These are phyloP conservation scores for Claviceps sorghi DNA, from an alignment of 2,329 filamentous ascomycete species.

Conservation along the genomic window DNA sequence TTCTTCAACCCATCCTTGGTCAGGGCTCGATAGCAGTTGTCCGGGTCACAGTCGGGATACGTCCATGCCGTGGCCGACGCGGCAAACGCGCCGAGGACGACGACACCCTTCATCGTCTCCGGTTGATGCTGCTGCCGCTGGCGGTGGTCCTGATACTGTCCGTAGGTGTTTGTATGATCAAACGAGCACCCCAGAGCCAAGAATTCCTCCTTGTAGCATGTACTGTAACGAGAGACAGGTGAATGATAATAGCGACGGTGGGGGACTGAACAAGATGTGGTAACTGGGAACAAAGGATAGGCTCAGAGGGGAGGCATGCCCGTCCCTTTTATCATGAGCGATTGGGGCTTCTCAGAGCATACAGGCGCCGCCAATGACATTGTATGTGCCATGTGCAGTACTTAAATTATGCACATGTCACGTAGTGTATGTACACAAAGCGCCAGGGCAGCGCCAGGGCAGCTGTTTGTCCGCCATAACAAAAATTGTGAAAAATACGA, in stretches of 20 bases:
- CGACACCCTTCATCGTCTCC: slow-evolving; percentile 19
- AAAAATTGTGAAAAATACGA: slow-evolving; percentile 7
- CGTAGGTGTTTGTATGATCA: background rate
- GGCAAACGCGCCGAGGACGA: slow-evolving; percentile 19
- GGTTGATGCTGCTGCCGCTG: background rate
- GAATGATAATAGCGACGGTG: background rate
- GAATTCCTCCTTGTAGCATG: background rate
- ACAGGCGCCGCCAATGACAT: background rate
- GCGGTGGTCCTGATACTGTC: slow-evolving; percentile 8
- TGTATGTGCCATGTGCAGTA: background rate
- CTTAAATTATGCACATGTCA: background rate
- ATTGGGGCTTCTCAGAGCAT: background rate
- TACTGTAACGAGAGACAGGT: slow-evolving; percentile 4
- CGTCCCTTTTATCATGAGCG: slow-evolving; percentile 1
- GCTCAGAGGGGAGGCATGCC: background rate
- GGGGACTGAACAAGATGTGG: background rate
- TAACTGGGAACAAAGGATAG: background rate
- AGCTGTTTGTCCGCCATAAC: background rate
- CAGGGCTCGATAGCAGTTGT: slow-evolving; percentile 24
- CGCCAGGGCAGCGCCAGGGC: background rate
- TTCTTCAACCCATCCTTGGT: slow-evolving; percentile 18
- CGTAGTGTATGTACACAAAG: background rate
- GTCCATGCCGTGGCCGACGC: slow-evolving; percentile 14
- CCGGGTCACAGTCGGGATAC: slow-evolving; percentile 17
- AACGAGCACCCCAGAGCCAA: background rate